phyloP scores from a whole-genome alignment of 345 rosid species.

The Eucalyptus guilfoylei region DNA sequence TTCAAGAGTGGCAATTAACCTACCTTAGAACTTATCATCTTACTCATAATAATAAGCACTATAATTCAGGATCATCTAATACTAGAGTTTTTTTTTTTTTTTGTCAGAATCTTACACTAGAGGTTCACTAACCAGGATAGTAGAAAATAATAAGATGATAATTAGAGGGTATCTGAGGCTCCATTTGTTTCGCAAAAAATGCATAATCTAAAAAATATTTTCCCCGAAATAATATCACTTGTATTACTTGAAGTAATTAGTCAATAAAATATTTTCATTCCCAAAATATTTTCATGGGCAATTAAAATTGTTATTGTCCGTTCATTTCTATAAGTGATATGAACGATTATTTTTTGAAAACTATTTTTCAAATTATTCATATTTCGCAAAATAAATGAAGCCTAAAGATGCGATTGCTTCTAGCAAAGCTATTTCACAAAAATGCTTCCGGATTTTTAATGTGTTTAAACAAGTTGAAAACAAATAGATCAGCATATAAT shows the following conservation, averaged over 20 bases:
- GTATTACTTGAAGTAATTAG: too few species aligned
- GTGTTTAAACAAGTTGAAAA: background rate
- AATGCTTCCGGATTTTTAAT: background rate
- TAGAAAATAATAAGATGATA: background rate
- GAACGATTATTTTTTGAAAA: too few species aligned
- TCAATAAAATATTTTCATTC: too few species aligned
- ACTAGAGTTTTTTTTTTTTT: background rate
- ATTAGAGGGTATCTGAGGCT: background rate
- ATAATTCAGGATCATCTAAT: background rate
- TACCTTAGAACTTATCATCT: background rate
- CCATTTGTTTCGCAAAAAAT: too few species aligned
- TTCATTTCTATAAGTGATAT: too few species aligned
- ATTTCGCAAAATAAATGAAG: too few species aligned
- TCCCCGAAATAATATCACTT: too few species aligned
- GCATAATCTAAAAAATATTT: too few species aligned
- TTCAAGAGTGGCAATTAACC: background rate
- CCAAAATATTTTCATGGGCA: too few species aligned
- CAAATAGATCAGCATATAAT: rapidly evolving
- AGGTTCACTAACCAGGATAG: background rate
- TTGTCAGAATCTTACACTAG: background rate
- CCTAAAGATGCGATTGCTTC: background rate
- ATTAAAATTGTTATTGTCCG: too few species aligned
- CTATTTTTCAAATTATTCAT: too few species aligned
- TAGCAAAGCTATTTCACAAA: background rate
- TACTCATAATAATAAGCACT: background rate